Percentiles rank a stretch among this genome's conserved stretches.
Conservation (phyloP, 2,329 filamentous ascomycete genomes). For the Clonostachys sp. region DNA sequence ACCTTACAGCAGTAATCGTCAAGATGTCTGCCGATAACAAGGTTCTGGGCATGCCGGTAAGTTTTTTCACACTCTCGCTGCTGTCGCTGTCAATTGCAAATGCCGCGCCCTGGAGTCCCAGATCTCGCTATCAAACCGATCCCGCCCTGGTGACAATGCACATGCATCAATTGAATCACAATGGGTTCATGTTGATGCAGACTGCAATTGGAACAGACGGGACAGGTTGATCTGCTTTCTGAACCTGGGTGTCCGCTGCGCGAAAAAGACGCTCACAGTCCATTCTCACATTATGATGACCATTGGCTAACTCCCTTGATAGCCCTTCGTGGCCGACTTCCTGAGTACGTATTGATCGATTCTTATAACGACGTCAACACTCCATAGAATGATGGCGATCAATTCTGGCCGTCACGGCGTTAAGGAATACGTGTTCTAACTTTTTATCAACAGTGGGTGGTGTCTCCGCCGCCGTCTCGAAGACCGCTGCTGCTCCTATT, state of each 20-base stretch:
- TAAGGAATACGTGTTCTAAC: conserved; percentile 10
- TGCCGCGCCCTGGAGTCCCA: neutral
- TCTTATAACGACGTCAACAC: neutral
- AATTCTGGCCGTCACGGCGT: neutral
- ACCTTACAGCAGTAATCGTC: conserved; percentile 36
- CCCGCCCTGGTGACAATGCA: too few species aligned
- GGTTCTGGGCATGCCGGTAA: conserved; percentile 66
- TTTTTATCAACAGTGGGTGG: conserved; percentile 74
- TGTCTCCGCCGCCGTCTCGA: conserved; percentile 99
- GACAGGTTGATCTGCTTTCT: too few species aligned
- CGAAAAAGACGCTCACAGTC: too few species aligned
- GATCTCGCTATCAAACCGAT: too few species aligned
- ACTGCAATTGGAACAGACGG: too few species aligned
- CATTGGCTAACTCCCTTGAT: conserved; percentile 24
- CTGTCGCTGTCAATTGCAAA: neutral
- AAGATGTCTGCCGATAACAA: conserved; percentile 52
- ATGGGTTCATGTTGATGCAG: too few species aligned
- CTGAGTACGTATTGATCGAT: conserved; percentile 70
- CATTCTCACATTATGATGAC: neutral
- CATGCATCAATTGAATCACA: too few species aligned
- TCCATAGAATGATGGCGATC: too few species aligned
- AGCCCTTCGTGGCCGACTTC: conserved; percentile 98
- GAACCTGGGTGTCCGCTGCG: too few species aligned
- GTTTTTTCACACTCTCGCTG: conserved; percentile 17
- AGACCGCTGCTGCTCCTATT: conserved; percentile 99